Evolutionary conservation across 495 filamentous ascomycete species (phyloP).

Genomic region (Penicillium bovifimosum): DNA sequence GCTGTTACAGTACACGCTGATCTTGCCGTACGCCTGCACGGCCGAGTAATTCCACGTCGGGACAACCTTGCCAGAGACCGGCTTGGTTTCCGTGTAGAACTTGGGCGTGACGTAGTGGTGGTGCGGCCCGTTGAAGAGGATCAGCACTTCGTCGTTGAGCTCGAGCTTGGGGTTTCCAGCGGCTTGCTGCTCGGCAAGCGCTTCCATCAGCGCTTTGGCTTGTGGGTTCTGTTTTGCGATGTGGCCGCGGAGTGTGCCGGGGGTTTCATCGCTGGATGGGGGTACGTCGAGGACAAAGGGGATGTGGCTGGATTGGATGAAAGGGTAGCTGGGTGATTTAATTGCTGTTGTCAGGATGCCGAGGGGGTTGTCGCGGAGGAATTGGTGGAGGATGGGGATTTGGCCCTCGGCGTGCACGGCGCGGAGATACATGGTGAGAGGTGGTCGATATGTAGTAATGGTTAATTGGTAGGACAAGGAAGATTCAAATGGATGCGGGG

Average conservation of each 20-base stretch:
- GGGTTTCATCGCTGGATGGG: constrained; percentile 11
- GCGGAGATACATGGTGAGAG: constrained; percentile 44
- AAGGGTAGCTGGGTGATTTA: constrained; percentile 34
- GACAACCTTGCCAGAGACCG: constrained; percentile 48
- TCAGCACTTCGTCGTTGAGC: constrained; percentile 22
- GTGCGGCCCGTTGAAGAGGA: constrained; percentile 45
- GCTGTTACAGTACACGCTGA: constrained; percentile 40
- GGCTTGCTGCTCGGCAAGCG: constrained; percentile 10
- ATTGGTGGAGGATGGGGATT: constrained; percentile 35
- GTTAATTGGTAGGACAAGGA: background rate
- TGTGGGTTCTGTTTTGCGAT: constrained; percentile 53
- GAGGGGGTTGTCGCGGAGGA: constrained; percentile 49
- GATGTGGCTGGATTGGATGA: constrained; percentile 51
- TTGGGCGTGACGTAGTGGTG: constrained; percentile 54
- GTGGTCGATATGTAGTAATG: too few relatives aligned
- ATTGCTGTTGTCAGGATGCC: constrained; percentile 52
- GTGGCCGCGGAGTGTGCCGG: constrained; percentile 43
- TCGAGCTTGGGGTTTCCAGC: constrained; percentile 17
- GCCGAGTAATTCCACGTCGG: constrained; percentile 56
- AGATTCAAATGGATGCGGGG: background rate
- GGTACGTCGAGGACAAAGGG: constrained; percentile 50
- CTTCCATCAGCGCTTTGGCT: constrained; percentile 45
- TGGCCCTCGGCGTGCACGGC: constrained; percentile 40
- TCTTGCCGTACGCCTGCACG: constrained; percentile 46
- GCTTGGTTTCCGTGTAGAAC: constrained; percentile 54